Base-by-base conservation (phyloP, 768 basidiomycete species). In the Xanthoconium stramineum region DNA sequence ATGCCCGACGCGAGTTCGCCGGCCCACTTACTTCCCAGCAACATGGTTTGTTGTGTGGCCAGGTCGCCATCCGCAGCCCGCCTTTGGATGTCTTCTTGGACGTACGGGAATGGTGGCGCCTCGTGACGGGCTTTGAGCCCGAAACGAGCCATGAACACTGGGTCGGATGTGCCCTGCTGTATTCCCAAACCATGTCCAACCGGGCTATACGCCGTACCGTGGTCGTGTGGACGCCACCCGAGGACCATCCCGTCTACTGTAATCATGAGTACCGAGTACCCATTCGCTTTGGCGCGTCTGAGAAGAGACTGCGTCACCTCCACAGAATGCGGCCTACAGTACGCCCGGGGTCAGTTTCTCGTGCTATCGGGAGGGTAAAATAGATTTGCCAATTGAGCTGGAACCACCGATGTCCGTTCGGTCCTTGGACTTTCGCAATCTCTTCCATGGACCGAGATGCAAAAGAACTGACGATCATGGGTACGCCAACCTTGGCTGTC, bases 391-490 rank as follows among this genome's bases (percentile, higher is more conserved):
- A 36, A 57, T 80, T 80, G 19, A 81, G 69, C 58, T 83, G 81
- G 58, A 74, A 83, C 78, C 78, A 83, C 7, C 80, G 75, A 20
- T 69, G 68, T 0, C 73, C 75, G 40, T 66, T 59, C 1, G 56
- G 57, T n/a, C 77, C 77, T 48, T 77, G 78, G 3, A 77, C 81
- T 29, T 71, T 60, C 2, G 75, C 83, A 5, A 81, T 78, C 6
- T 74, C 74, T 59, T 83, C 81, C 56, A 83, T 79, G 1, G 80
- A 65, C 48, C 80, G 76, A 7, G 79, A 78, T 0, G 75, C 71
- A 20, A n/a, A 53, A 15, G 66, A 51, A 6, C 66, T 64, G n/a
- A 57, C 44, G 38, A 61, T 65, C 36, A 75, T 72, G 2, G 80
- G 78, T 9, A 83, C 73, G 9, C 73, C 75, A 19, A 83, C 69